Evolutionary conservation across 192 early-diverging fungal species (phyloP), one percentile per base, ranked within the genome.

Genomic region (Coemansia sp.): DNA sequence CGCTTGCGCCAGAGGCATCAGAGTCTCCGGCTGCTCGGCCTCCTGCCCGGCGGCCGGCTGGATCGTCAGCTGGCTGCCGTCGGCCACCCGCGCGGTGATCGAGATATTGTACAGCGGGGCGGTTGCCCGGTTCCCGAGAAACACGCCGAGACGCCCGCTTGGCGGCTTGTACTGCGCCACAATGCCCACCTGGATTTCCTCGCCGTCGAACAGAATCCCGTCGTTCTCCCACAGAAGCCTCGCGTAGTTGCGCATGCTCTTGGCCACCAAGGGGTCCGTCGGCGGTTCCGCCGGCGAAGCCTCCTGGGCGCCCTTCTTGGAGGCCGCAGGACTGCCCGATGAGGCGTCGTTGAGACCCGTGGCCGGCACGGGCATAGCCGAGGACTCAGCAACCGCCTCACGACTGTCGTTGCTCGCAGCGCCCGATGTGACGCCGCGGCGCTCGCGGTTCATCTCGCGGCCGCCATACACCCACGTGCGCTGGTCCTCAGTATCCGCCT

Each of bases 391-490:
- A 0, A 2, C 55, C 0, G 34, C n/a, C 22, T 50, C 48, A 2
- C 17, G 48, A 40, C 21, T 53, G 37, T 27, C 15, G 51, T 24
- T 41, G 18, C 24, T 50, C 15, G 48, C 48, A 10, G 48, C 24
- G 24, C 23, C 23, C 15, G 48, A 10, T 9, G 9, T 25, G 14
- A 55, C 21, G 12, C 53, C 53, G 18, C 53, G 53, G 58, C 82
- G 70, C 61, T 87, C 80, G 19, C 85, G 73, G 59, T 91, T 91
- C 24, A 85, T 82, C n/a, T 89, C 91, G 59, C 87, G 86, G 23
- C 92, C 92, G 56, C 94, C 94, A 71, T 92, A 88, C n/a, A 91
- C 82, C 96, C 94, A 97, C 10, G 90, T 93, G 40, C 97, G 85
- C 69, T 93, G 93, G 59, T 98, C 96, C 64, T 97, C 94, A 0